Base-by-base conservation (phyloP, 257 asterid genomes). In the Nicotiana undulata region DNA sequence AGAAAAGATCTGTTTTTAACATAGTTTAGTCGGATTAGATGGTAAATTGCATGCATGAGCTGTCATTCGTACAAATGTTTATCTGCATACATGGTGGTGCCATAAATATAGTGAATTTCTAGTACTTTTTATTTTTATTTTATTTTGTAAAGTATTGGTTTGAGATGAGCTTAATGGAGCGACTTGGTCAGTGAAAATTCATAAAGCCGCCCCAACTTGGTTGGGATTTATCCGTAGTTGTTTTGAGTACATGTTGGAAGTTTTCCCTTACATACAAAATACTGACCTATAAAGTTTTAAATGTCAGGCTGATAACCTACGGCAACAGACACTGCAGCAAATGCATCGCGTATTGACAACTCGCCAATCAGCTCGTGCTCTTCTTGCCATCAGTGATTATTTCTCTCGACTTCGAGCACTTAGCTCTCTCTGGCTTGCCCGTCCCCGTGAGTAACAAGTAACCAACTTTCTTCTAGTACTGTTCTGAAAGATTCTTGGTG, bases 341-440 rank as follows among this genome's bases (percentile, higher is more conserved):
- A 90, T 94, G 97, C 98, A 94, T 83, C 92, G 94, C 17, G 88
- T 93, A 85, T 52, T 94, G 84, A 94, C 98, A 12, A 94, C 98
- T 34, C 89, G 98, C 9, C 98, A 94, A 78, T 91, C 98, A 32
- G 98, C 98, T 37, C 98, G 98, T 44, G 98, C 98, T 24, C 90
- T 94, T 40, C 89, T 94, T 66, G 98, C 97, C 1, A 94, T 94
- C 86, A 92, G 85, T 9, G 98, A 93, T 81, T 93, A 93, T 85
- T 93, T 93, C 88, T 93, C 98, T 37, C 90, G 98, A 31, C 97
- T 94, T 44, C 91, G 97, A 76, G 98, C 98, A 46, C 94, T 94
- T 20, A 93, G 98, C 88, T 92, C 98, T 46, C 93, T 94, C 9
- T 94, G 98, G 98, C 97, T 93, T 17, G 98, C 98, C 12, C 97